These are phyloP conservation scores for Viridothelium virens DNA, from an alignment of 495 filamentous ascomycete species.

Conservation along the genomic window DNA sequence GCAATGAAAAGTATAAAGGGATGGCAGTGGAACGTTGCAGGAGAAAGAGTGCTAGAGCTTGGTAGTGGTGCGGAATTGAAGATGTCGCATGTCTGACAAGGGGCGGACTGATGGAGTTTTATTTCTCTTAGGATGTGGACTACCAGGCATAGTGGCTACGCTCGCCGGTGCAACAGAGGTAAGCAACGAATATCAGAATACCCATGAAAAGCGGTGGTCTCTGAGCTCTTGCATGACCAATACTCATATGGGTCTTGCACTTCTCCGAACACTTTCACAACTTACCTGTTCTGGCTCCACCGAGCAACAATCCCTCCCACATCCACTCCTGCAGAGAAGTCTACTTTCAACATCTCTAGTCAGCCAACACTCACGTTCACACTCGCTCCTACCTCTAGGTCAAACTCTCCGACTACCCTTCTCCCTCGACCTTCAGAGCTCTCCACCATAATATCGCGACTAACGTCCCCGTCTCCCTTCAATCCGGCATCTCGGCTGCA, in stretches of 20 bases:
- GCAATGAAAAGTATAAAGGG: constrained; percentile 16
- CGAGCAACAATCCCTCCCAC: no score
- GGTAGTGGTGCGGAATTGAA: constrained; percentile 47
- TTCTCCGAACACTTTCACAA: no score
- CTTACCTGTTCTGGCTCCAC: no score
- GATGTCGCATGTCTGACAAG: constrained; percentile 6
- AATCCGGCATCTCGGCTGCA: constrained; percentile 39
- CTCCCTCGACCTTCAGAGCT: constrained; percentile 49
- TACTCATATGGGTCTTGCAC: no score
- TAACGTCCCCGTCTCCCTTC: constrained; percentile 40
- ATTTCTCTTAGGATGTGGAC: constrained; percentile 53
- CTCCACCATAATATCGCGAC: constrained; percentile 53
- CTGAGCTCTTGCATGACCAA: neutral
- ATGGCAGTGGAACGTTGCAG: constrained; percentile 44
- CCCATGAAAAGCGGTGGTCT: neutral
- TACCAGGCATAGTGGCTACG: constrained; percentile 60
- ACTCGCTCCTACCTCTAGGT: constrained; percentile 15
- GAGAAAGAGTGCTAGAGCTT: constrained; percentile 50
- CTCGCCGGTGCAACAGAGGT: constrained; percentile 56
- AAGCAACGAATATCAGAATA: neutral
- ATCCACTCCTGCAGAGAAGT: no score
- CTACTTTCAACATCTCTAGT: no score
- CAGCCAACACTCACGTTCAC: neutral
- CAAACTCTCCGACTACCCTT: constrained; percentile 72
- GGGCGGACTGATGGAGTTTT: constrained; percentile 17